Conservation (phyloP, 208 protist species). For the Acanthamoeba castellanii region DNA sequence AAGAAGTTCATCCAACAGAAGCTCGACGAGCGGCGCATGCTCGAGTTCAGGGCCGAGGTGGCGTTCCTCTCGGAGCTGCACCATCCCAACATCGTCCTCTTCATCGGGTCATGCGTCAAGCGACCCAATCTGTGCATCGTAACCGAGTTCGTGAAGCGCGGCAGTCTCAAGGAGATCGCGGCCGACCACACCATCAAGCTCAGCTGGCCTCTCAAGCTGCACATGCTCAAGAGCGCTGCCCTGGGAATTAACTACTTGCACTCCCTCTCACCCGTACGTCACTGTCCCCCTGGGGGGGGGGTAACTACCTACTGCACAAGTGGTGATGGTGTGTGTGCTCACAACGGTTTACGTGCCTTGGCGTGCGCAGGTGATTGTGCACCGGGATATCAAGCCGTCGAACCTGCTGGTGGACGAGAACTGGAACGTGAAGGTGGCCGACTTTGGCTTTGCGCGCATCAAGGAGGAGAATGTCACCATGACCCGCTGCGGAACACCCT, state of each 20-base stretch:
- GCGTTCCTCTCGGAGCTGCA: constrained; percentile 59
- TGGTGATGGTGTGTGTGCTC: background rate
- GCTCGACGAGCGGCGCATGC: constrained; percentile 47
- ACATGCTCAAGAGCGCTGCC: constrained; percentile 60
- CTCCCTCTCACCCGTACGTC: constrained; percentile 24
- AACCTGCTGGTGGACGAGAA: constrained; percentile 86
- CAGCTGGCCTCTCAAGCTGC: constrained; percentile 73
- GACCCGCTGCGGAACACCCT: constrained; percentile 63
- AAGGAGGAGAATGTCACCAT: constrained; percentile 57
- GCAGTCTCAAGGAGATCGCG: constrained; percentile 36
- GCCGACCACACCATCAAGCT: constrained; percentile 43
- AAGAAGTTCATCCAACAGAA: constrained; percentile 70
- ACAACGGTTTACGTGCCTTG: background rate
- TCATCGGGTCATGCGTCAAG: constrained; percentile 52
- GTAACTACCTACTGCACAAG: no score
- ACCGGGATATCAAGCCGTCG: constrained; percentile 85
- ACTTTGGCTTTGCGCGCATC: constrained; percentile 61
- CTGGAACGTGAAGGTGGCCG: constrained; percentile 81
- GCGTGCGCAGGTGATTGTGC: constrained; percentile 80
- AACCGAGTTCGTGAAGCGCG: constrained; percentile 39
- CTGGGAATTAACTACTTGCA: constrained; percentile 87
- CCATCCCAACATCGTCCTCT: constrained; percentile 70
- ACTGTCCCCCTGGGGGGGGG: background rate
- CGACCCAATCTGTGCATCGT: constrained; percentile 51
- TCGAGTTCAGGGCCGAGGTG: constrained; percentile 63